Percentiles rank a stretch among this genome's conserved stretches.
Conservation (phyloP, 2,329 filamentous ascomycete species). For the Aphanocladium album region DNA sequence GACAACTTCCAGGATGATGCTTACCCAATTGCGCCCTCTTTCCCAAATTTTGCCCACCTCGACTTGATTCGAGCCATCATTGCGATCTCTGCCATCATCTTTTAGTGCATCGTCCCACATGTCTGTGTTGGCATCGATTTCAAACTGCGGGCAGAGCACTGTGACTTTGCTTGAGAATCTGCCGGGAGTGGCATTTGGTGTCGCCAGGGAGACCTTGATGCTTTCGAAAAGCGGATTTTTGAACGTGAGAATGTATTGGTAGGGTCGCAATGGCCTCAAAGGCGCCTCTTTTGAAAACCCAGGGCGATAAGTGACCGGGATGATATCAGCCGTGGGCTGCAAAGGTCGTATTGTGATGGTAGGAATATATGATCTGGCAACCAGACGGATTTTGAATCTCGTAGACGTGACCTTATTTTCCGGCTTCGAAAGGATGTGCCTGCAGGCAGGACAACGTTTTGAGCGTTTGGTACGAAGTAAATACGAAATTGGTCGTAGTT, state of each 20-base stretch:
- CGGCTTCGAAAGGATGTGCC: slow-evolving; percentile 92
- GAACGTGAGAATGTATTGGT: slow-evolving; percentile 83
- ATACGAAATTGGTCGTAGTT: slow-evolving; percentile 76
- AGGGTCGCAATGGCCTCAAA: slow-evolving; percentile 53
- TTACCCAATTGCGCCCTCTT: slow-evolving; percentile 88
- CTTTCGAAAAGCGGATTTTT: slow-evolving; percentile 92
- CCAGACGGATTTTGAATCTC: slow-evolving; percentile 85
- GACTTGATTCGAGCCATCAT: slow-evolving; percentile 47
- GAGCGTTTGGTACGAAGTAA: slow-evolving; percentile 86
- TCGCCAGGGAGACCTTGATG: slow-evolving; percentile 81
- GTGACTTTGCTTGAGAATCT: slow-evolving; percentile 76
- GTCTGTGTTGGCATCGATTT: slow-evolving; percentile 86
- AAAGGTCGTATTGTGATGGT: slow-evolving; percentile 68
- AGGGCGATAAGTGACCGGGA: slow-evolving; percentile 31
- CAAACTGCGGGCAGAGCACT: slow-evolving; percentile 89
- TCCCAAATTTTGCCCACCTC: slow-evolving; percentile 98
- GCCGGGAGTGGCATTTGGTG: slow-evolving; percentile 73
- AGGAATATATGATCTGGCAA: slow-evolving; percentile 85
- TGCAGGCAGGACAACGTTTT: slow-evolving; percentile 86
- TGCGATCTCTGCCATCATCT: slow-evolving; percentile 38
- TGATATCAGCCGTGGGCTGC: slow-evolving; percentile 30
- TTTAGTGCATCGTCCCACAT: slow-evolving; percentile 83
- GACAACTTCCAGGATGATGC: slow-evolving; percentile 85
- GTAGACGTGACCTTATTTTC: slow-evolving; percentile 86
- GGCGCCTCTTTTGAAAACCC: slow-evolving; percentile 27